phyloP scores from a whole-genome alignment of 1,284 basidiomycete genomes.

The Lignosus rhinocerotis region DNA sequence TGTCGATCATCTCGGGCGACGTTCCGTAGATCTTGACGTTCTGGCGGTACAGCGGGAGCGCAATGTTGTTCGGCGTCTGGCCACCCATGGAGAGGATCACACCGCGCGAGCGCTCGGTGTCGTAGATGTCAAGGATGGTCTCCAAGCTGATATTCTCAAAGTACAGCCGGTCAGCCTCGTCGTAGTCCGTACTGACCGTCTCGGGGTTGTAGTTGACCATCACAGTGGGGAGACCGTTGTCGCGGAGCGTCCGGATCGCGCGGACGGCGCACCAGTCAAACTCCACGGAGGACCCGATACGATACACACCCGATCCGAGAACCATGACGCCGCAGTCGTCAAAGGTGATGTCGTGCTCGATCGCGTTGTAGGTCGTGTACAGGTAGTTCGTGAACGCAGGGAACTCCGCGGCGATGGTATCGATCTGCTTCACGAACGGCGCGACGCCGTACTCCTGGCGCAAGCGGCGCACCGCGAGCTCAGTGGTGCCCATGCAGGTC shows the following conservation, averaged over 20 bases:
- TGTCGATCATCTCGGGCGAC: slow-evolving; percentile 99
- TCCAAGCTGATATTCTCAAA: slow-evolving; percentile 99
- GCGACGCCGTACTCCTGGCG: slow-evolving; percentile 84
- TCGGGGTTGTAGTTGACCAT: slow-evolving; percentile 99
- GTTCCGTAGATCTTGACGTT: slow-evolving; percentile 99
- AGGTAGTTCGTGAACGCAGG: slow-evolving; percentile 99
- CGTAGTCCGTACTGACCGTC: slow-evolving; percentile 98
- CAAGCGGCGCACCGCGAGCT: slow-evolving; percentile 84
- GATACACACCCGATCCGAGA: slow-evolving; percentile 96
- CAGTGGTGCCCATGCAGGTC: slow-evolving; percentile 78
- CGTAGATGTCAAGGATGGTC: slow-evolving; percentile 97
- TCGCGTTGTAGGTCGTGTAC: slow-evolving; percentile 96
- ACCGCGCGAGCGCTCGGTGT: slow-evolving; percentile 85
- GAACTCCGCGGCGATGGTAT: slow-evolving; percentile 98
- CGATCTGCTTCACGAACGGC: slow-evolving; percentile 98
- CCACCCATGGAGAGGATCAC: slow-evolving; percentile 98
- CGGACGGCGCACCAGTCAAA: slow-evolving; percentile 99
- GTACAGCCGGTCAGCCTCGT: slow-evolving; percentile 97
- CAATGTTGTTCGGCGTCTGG: slow-evolving; percentile 98
- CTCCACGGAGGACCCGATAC: slow-evolving; percentile 98
- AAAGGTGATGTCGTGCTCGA: slow-evolving; percentile 90
- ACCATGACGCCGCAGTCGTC: slow-evolving; percentile 95
- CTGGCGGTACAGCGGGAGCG: slow-evolving; percentile 89
- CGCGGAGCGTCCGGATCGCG: slow-evolving; percentile 92
- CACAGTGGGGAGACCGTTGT: slow-evolving; percentile 93